These are phyloP conservation scores for Cephalotrichum gorgonifer DNA, from an alignment of 2,329 filamentous ascomycete genomes.

Conservation along the genomic window DNA sequence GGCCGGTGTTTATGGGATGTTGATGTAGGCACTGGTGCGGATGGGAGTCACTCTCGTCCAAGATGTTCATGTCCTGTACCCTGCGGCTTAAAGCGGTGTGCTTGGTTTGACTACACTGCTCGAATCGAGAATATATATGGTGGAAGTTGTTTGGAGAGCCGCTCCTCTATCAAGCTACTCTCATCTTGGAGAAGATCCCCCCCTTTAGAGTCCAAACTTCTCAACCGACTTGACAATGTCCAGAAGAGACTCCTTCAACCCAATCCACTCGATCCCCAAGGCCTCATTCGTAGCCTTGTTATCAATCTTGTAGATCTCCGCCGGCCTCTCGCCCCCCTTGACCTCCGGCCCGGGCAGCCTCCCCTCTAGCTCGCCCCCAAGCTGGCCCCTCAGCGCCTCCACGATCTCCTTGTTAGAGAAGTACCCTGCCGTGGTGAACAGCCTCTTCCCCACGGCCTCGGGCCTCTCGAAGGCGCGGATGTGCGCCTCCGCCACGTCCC, in stretches of 20 bases:
- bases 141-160: too few relatives aligned
- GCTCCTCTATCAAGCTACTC: too few relatives aligned
- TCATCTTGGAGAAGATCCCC: too few relatives aligned
- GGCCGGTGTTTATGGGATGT: too few relatives aligned
- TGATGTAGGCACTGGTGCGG: too few relatives aligned
- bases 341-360: neutral
- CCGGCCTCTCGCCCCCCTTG: neutral
- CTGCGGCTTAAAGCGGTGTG: too few relatives aligned
- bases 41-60: too few relatives aligned
- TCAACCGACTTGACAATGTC: conserved; percentile 7
- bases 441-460: conserved; percentile 36
- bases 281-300: neutral
- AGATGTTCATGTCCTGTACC: too few relatives aligned
- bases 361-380: neutral
- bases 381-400: conserved; percentile 8
- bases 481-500: conserved; percentile 44
- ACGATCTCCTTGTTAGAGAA: conserved; percentile 36
- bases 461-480: conserved; percentile 38
- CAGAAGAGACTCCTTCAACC: neutral
- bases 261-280: neutral
- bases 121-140: too few relatives aligned
- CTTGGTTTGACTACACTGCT: too few relatives aligned
- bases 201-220: too few relatives aligned
- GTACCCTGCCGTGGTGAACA: conserved; percentile 36
- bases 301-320: neutral